phyloP scores from a whole-genome alignment of 1,284 basidiomycete species.

The Rhizoctonia solani region DNA sequence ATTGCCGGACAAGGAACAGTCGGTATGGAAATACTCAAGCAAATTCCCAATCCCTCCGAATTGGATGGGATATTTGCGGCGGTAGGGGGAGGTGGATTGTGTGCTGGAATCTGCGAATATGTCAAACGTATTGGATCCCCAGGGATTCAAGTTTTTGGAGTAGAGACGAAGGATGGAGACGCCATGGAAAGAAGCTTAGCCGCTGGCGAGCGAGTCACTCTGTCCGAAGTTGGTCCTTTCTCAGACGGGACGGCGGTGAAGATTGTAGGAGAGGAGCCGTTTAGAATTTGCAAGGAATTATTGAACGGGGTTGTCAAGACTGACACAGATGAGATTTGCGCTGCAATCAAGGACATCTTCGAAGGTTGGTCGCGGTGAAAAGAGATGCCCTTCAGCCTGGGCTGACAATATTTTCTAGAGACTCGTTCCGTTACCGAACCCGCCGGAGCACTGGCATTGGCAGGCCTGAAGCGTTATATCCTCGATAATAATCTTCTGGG shows the following conservation, averaged over 20 bases:
- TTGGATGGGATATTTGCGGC: constrained; percentile 89
- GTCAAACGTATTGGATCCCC: constrained; percentile 93
- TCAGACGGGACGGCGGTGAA: constrained; percentile 99
- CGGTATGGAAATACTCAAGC: constrained; percentile 92
- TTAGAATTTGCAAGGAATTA: constrained; percentile 85
- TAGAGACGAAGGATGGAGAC: constrained; percentile 95
- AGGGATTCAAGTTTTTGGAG: constrained; percentile 81
- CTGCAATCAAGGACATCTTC: constrained; percentile 98
- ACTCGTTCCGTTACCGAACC: constrained; percentile 95
- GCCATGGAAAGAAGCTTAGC: constrained; percentile 84
- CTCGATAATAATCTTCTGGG: constrained; percentile 78
- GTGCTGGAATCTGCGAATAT: constrained; percentile 89
- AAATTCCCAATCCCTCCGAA: constrained; percentile 67
- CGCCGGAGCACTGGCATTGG: constrained; percentile 92
- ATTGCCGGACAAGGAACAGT: constrained; percentile 98
- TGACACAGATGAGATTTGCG: constrained; percentile 96
- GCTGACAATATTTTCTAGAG: constrained; percentile 55
- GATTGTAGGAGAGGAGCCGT: constrained; percentile 93
- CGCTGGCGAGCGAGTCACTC: constrained; percentile 76
- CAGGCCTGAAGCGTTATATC: constrained; percentile 91
- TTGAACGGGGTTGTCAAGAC: constrained; percentile 87
- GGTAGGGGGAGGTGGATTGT: constrained; percentile 91
- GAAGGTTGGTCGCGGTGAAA: constrained; percentile 65
- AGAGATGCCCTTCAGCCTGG: constrained; percentile 13
- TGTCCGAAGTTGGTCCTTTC: constrained; percentile 94